Evolutionary conservation across 192 early-diverging fungal species (phyloP).

Genomic region (Coemansia sp.): DNA sequence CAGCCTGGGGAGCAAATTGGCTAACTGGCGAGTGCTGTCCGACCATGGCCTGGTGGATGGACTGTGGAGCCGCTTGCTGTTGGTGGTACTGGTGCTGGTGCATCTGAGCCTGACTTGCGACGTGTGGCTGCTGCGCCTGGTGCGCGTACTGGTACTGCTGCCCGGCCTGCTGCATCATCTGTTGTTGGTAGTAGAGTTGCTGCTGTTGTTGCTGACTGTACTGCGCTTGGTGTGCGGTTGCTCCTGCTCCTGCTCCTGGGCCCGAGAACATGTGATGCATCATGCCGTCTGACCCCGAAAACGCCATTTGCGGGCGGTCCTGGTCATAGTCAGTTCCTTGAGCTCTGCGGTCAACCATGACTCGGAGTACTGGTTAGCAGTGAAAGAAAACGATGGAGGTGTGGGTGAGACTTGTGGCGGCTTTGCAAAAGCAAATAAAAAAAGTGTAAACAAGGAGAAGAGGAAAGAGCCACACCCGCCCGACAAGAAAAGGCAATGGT

Average conservation of each 20-base stretch:
- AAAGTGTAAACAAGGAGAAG: constrained; percentile 14
- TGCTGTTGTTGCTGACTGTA: constrained; percentile 27
- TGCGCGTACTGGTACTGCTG: constrained; percentile 38
- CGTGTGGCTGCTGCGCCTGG: constrained; percentile 18
- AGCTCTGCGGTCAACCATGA: constrained; percentile 45
- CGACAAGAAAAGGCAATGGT: background rate
- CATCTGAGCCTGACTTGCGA: constrained; percentile 21
- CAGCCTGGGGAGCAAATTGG: constrained; percentile 16
- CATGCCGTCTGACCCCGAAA: constrained; percentile 31
- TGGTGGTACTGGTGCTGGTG: constrained; percentile 34
- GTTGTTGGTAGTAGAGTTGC: constrained; percentile 13
- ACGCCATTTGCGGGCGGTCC: constrained; percentile 25
- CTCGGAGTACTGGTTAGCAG: background rate
- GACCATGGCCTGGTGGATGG: constrained; percentile 43
- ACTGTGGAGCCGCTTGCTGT: constrained; percentile 23
- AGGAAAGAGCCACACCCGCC: background rate
- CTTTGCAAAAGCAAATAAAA: constrained; percentile 7
- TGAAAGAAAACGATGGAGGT: background rate
- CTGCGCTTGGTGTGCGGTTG: constrained; percentile 19
- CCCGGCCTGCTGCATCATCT: constrained; percentile 11
- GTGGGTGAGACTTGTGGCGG: background rate
- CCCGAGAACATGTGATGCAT: constrained; percentile 55
- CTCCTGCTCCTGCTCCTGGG: constrained; percentile 20
- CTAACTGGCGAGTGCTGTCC: constrained; percentile 23
- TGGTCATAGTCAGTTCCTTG: constrained; percentile 54